phyloP scores from a whole-genome alignment of 2,329 filamentous ascomycete genomes.

The Fusarium poae region DNA sequence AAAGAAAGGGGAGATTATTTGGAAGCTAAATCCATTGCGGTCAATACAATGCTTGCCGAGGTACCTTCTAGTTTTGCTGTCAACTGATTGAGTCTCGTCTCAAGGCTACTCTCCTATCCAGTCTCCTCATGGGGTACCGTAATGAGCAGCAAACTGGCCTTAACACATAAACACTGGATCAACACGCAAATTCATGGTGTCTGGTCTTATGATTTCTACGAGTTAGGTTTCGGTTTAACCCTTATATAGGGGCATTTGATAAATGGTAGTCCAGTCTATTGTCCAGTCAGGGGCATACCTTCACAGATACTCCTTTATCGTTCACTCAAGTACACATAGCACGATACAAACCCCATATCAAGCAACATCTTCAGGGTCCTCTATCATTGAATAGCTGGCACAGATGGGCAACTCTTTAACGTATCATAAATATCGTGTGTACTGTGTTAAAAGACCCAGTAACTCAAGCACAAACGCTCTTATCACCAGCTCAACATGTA shows the following conservation, averaged over 20 bases:
- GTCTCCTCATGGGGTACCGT: not conserved
- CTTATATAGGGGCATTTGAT: not conserved
- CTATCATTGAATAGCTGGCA: no score
- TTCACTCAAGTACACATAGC: not conserved
- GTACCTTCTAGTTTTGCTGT: not conserved
- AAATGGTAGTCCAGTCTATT: not conserved
- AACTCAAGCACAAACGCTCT: not conserved
- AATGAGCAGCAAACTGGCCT: not conserved
- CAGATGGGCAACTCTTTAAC: not conserved
- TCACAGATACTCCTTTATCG: not conserved
- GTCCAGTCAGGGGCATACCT: not conserved
- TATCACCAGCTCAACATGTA: no score
- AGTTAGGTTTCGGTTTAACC: not conserved
- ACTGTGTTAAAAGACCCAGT: not conserved
- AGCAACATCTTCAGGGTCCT: rapidly evolving
- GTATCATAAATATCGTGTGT: not conserved
- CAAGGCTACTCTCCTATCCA: not conserved
- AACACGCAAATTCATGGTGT: not conserved
- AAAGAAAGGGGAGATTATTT: not conserved
- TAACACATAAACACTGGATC: not conserved
- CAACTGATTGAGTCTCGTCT: not conserved
- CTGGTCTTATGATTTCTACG: not conserved
- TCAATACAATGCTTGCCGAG: no score
- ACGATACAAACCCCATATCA: not conserved
- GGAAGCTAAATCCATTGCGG: no score